Evolutionary conservation across 257 asterid species (phyloP).

Genomic region (Solanum arcanum): DNA sequence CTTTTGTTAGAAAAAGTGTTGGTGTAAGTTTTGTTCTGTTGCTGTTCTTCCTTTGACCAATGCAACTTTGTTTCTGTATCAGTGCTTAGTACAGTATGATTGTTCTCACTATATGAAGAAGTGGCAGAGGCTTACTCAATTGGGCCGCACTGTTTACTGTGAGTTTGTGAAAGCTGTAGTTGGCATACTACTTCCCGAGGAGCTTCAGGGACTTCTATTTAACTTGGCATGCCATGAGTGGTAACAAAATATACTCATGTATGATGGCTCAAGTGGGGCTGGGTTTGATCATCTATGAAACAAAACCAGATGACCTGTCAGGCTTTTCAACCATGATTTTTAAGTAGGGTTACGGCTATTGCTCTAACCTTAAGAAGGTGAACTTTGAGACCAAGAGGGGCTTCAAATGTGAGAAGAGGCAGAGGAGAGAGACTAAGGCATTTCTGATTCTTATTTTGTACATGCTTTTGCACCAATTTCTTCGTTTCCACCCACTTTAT

Average conservation of each 20-base stretch:
- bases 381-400: neutral
- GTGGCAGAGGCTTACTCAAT: neutral
- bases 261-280: neutral
- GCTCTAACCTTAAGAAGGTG: neutral
- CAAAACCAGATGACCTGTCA: neutral
- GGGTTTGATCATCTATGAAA: neutral
- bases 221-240: neutral
- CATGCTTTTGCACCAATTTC: neutral
- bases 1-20: slow-evolving; percentile 25
- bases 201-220: neutral
- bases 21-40: slow-evolving; percentile 33
- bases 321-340: neutral
- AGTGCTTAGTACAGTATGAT: neutral
- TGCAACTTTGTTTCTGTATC: neutral
- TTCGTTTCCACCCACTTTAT: neutral
- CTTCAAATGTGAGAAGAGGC: neutral
- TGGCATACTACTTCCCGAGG: neutral
- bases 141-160: neutral
- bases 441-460: neutral
- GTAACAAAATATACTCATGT: neutral
- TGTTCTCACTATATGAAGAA: neutral
- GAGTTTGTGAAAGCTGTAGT: neutral
- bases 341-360: neutral
- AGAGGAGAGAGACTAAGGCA: neutral
- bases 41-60: neutral